Conservation (phyloP, 106 monocot species). For the Dioscorea alata region DNA sequence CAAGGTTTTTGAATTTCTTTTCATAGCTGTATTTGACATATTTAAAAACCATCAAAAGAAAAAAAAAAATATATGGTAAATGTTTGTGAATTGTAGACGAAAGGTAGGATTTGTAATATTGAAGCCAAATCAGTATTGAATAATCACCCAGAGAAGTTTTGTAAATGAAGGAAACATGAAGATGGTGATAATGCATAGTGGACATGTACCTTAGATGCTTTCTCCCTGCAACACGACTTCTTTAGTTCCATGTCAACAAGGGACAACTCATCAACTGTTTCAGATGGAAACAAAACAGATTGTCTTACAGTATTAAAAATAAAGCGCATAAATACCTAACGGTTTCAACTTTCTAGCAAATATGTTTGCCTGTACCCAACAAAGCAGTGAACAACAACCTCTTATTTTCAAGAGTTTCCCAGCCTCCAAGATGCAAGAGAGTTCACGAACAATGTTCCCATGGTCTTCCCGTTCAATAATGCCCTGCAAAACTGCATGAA, state of each 20-base stretch:
- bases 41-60: background rate
- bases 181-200: background rate
- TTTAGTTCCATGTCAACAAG: constrained; percentile 51
- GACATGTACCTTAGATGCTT: constrained; percentile 6
- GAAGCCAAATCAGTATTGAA: too few relatives aligned
- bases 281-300: constrained; percentile 4
- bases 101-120: too few relatives aligned
- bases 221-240: constrained; percentile 43
- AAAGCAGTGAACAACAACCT: constrained; percentile 20
- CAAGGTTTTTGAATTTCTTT: too few relatives aligned
- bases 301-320: background rate
- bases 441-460: constrained; percentile 45
- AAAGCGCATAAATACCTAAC: background rate
- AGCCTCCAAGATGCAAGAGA: constrained; percentile 36
- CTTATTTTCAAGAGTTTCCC: constrained; percentile 43
- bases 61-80: background rate
- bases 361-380: background rate
- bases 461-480: constrained; percentile 36
- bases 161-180: too few relatives aligned
- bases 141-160: too few relatives aligned
- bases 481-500: constrained; percentile 32
- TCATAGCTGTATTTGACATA: background rate
- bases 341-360: background rate
- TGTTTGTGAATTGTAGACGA: too few relatives aligned
- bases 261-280: constrained; percentile 62